Evolutionary conservation across 495 filamentous ascomycete genomes (phyloP).

Genomic region (Astrothelium macrocarpum): DNA sequence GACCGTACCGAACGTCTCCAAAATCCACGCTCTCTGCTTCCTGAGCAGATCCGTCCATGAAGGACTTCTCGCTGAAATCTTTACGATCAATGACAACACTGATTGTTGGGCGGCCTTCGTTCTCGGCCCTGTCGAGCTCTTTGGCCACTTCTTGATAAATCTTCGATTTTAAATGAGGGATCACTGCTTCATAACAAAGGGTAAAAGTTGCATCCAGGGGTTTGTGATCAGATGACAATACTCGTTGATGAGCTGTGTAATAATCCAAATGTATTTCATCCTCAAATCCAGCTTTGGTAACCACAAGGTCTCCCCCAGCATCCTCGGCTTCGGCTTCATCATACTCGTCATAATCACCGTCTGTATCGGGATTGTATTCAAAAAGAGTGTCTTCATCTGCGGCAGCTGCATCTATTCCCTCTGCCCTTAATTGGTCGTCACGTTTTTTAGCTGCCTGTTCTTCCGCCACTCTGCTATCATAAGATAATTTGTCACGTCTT

Average conservation of each 20-base stretch:
- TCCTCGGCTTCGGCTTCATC: conserved; percentile 53
- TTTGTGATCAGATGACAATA: conserved; percentile 93
- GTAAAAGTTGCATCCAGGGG: conserved; percentile 73
- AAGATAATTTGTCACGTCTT: conserved; percentile 56
- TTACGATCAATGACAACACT: conserved; percentile 72
- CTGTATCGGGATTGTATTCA: conserved; percentile 79
- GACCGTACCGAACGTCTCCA: conserved; percentile 59
- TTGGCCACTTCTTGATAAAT: conserved; percentile 80
- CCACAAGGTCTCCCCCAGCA: conserved; percentile 32
- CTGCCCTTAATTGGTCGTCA: conserved; percentile 77
- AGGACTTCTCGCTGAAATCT: conserved; percentile 3
- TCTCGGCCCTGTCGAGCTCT: conserved; percentile 84
- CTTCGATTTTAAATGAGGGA: conserved; percentile 68
- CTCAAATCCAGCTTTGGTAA: conserved; percentile 47
- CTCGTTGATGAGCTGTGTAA: conserved; percentile 80
- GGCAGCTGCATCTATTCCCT: conserved; percentile 57
- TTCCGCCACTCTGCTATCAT: conserved; percentile 57
- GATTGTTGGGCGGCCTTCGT: conserved; percentile 75
- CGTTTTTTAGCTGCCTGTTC: conserved; percentile 56
- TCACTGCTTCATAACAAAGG: conserved; percentile 72
- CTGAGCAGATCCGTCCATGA: conserved; percentile 21
- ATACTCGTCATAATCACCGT: conserved; percentile 56
- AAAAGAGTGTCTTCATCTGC: conserved; percentile 81
- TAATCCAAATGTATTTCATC: conserved; percentile 59
- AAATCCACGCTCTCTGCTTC: conserved; percentile 57